phyloP scores from a whole-genome alignment of 495 filamentous ascomycete species.

The Acidomyces sp. region DNA sequence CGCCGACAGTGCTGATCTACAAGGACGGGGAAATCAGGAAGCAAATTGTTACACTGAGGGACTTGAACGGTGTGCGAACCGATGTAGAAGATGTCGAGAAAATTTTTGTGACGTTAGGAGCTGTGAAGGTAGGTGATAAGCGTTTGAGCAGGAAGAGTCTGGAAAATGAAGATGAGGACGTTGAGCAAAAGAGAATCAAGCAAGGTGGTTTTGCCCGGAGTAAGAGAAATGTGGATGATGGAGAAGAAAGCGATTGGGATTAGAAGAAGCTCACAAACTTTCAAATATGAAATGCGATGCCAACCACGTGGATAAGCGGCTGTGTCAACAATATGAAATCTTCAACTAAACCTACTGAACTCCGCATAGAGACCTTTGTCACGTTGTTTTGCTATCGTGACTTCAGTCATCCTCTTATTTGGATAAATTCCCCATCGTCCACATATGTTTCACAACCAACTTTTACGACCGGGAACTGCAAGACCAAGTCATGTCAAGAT shows the following conservation, averaged over 20 bases:
- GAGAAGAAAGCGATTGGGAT: slow-evolving; percentile 5
- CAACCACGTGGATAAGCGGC: slow-evolving; percentile 31
- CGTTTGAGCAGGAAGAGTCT: slow-evolving; percentile 2
- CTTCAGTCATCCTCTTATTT: no score
- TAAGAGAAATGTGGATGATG: background rate
- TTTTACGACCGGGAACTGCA: no score
- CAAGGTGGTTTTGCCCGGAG: slow-evolving; percentile 34
- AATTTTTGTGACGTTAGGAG: slow-evolving; percentile 6
- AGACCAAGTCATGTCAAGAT: no score
- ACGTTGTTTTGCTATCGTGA: no score
- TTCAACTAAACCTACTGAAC: no score
- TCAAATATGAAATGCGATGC: slow-evolving; percentile 43
- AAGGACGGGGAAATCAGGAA: slow-evolving; percentile 79
- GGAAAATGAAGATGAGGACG: slow-evolving; percentile 22
- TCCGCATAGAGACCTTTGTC: no score
- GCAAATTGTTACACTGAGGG: slow-evolving; percentile 75
- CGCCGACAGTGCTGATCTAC: slow-evolving; percentile 87
- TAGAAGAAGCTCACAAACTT: no score
- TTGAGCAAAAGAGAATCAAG: background rate
- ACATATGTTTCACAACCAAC: no score
- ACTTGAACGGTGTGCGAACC: slow-evolving; percentile 58
- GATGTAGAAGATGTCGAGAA: slow-evolving; percentile 43
- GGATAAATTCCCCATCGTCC: no score
- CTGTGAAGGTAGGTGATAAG: slow-evolving; percentile 5
- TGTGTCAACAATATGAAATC: no score